Evolutionary conservation across 2,329 filamentous ascomycete species (phyloP).

Genomic region (Pseudopithomyces chartarum): DNA sequence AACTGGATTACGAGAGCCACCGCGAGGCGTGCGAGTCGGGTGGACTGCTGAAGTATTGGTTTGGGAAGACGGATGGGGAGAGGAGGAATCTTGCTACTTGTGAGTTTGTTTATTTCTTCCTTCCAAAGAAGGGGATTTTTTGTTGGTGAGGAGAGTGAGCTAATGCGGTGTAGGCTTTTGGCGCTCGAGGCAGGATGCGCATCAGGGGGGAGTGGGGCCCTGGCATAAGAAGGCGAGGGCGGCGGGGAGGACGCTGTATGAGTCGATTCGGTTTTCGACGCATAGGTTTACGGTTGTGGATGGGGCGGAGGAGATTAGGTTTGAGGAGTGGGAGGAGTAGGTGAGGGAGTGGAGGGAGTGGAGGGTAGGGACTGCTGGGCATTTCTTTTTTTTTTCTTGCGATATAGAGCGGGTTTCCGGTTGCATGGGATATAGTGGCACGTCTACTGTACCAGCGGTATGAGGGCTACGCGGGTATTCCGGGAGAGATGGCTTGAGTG

Average conservation of each 20-base stretch:
- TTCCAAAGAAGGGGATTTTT: too few species aligned
- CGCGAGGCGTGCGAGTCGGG: slow-evolving; percentile 78
- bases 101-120: too few species aligned
- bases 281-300: slow-evolving; percentile 67
- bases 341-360: too few species aligned
- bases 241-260: slow-evolving; percentile 55
- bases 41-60: slow-evolving; percentile 92
- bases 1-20: slow-evolving; percentile 79
- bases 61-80: slow-evolving; percentile 72
- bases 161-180: slow-evolving; percentile 62
- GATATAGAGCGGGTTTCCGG: too few species aligned
- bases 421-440: too few species aligned
- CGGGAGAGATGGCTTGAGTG: too few species aligned
- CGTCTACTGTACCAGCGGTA: too few species aligned
- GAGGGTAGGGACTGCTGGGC: not conserved
- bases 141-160: not conserved
- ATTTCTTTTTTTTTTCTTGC: not conserved
- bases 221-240: slow-evolving; percentile 61
- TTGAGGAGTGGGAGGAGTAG: slow-evolving; percentile 35
- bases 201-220: slow-evolving; percentile 63
- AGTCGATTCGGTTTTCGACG: slow-evolving; percentile 48
- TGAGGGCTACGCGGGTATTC: too few species aligned
- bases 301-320: slow-evolving; percentile 64
- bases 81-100: slow-evolving; percentile 80
- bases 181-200: slow-evolving; percentile 63